These are phyloP conservation scores for Agastache rugosa DNA, from an alignment of 257 asterid species.

Conservation along the genomic window DNA sequence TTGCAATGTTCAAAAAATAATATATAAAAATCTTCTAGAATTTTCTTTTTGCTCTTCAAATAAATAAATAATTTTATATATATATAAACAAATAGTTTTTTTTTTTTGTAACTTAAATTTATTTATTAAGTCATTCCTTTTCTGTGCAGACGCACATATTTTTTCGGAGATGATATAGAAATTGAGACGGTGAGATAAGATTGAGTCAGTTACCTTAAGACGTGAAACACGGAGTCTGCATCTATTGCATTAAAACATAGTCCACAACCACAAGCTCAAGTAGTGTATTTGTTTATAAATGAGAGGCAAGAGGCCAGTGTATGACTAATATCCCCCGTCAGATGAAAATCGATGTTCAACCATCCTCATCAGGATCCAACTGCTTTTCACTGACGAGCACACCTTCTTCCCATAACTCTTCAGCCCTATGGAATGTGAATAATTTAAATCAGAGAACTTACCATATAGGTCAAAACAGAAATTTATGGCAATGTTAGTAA, in stretches of 20 bases:
- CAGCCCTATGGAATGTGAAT: conserved; percentile 46
- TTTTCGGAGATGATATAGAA: neutral
- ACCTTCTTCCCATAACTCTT: conserved; percentile 91
- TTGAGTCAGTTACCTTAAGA: neutral
- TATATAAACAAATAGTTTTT: too few species aligned
- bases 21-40: too few species aligned
- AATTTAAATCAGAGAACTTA: conserved; percentile 5
- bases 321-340: neutral
- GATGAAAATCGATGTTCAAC: conserved; percentile 26
- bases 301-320: neutral
- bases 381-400: conserved; percentile 62
- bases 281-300: neutral
- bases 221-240: neutral
- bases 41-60: too few species aligned
- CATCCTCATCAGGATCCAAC: conserved; percentile 57
- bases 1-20: too few species aligned
- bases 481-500: neutral
- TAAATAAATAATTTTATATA: too few species aligned
- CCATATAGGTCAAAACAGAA: neutral
- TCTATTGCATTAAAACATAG: neutral
- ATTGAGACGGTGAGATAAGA: neutral
- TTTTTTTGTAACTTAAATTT: too few species aligned
- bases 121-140: too few species aligned
- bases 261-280: neutral
- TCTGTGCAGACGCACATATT: too few species aligned